phyloP scores from a whole-genome alignment of 306 rosid species.

The Castanopsis chinensis region DNA sequence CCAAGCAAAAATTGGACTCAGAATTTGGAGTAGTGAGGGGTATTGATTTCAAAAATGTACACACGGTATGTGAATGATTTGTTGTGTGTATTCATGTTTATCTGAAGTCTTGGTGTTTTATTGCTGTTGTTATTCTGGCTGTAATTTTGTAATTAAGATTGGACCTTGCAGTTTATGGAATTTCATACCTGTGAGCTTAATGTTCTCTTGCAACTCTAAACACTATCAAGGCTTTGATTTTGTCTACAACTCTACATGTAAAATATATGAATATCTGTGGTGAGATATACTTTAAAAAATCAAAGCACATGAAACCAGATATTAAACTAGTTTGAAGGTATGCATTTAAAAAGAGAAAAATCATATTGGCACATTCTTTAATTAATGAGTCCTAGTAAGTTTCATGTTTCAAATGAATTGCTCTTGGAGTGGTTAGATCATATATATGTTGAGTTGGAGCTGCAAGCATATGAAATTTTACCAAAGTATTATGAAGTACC shows the following conservation, averaged over 20 bases:
- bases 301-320: too few relatives aligned
- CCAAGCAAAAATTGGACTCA: constrained; percentile 67
- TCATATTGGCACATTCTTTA: background rate
- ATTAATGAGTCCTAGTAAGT: background rate
- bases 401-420: background rate
- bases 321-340: too few relatives aligned
- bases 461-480: background rate
- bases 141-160: background rate
- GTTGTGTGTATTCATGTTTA: background rate
- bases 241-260: background rate
- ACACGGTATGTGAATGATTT: constrained; percentile 58
- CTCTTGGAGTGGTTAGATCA: background rate
- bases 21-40: constrained; percentile 98
- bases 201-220: background rate
- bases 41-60: constrained; percentile 87
- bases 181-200: background rate
- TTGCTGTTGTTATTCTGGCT: background rate
- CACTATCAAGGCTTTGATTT: background rate
- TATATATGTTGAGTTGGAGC: background rate
- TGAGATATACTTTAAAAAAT: background rate
- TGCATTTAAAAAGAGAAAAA: too few relatives aligned
- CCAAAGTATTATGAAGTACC: background rate
- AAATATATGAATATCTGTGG: background rate
- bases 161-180: background rate
- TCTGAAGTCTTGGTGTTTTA: background rate